Evolutionary conservation across 2,329 filamentous ascomycete genomes (phyloP).

Genomic region (Xylariaceae sp.): DNA sequence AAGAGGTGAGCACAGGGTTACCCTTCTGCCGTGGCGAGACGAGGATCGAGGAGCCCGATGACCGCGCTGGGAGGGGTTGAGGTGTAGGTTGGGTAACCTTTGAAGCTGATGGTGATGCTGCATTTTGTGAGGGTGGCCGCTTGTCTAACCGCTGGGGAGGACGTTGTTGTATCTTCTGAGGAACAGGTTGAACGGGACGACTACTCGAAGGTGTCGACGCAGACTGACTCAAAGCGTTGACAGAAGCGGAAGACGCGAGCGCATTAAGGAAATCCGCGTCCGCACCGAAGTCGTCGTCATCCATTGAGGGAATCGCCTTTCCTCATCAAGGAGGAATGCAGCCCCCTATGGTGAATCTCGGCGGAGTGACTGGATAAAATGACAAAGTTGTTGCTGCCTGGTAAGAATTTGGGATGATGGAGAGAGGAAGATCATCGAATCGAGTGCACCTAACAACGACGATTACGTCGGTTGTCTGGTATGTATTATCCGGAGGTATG

Average conservation of each 20-base stretch:
- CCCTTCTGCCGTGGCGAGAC: slow-evolving; percentile 92
- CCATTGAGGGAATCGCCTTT: slow-evolving; percentile 23
- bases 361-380: not conserved
- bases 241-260: slow-evolving; percentile 29
- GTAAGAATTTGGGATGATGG: no score
- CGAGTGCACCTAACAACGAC: no score
- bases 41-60: slow-evolving; percentile 69
- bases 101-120: slow-evolving; percentile 31
- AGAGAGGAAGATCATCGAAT: no score
- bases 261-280: slow-evolving; percentile 39
- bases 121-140: slow-evolving; percentile 37
- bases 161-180: slow-evolving; percentile 41
- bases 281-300: slow-evolving; percentile 43
- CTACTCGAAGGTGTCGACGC: slow-evolving; percentile 25
- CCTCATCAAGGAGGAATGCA: not conserved
- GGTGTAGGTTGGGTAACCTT: slow-evolving; percentile 83
- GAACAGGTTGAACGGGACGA: slow-evolving; percentile 35
- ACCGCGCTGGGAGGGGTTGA: slow-evolving; percentile 66
- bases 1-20: slow-evolving; percentile 81
- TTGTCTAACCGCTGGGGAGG: slow-evolving; percentile 53
- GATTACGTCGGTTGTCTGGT: no score
- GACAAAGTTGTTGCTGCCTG: no score
- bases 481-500: no score
- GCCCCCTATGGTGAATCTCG: not conserved
- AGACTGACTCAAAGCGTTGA: slow-evolving; percentile 19